phyloP scores from a whole-genome alignment of 345 rosid genomes.

The Boechera retrofracta region DNA sequence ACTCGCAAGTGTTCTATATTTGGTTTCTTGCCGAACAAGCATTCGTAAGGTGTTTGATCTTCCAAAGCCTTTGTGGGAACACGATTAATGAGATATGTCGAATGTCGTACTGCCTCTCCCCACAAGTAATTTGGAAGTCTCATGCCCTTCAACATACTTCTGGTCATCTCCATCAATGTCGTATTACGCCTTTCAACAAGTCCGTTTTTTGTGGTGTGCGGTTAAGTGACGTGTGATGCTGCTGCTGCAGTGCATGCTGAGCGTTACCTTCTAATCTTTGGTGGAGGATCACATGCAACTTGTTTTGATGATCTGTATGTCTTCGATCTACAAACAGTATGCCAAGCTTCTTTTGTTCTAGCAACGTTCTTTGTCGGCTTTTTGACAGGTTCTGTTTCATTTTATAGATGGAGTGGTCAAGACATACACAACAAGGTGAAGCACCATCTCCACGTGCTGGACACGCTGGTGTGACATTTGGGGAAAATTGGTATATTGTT shows the following conservation, averaged over 20 bases:
- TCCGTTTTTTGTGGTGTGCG: too few species aligned
- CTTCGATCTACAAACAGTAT: slow-evolving; percentile 89
- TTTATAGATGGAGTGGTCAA: slow-evolving; percentile 91
- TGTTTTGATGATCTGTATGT: slow-evolving; percentile 94
- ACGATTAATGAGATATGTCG: too few species aligned
- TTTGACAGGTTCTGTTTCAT: slow-evolving; percentile 26
- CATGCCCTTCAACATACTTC: too few species aligned
- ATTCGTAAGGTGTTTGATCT: too few species aligned
- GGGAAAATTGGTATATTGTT: slow-evolving; percentile 95
- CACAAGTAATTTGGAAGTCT: too few species aligned
- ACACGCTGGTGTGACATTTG: slow-evolving; percentile 90
- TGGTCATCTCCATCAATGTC: too few species aligned
- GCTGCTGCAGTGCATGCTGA: slow-evolving; percentile 96
- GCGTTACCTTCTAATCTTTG: slow-evolving; percentile 90
- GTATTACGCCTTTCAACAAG: too few species aligned
- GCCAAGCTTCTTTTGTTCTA: slow-evolving; percentile 42
- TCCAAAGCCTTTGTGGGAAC: too few species aligned
- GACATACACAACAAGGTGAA: slow-evolving; percentile 89
- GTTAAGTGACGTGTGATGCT: slow-evolving; percentile 25
- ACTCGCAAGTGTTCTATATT: too few species aligned
- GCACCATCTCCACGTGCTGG: slow-evolving; percentile 92
- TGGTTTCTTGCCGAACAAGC: too few species aligned
- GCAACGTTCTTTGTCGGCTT: slow-evolving; percentile 10
- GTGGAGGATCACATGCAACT: slow-evolving; percentile 88
- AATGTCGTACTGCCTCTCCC: too few species aligned